These are phyloP conservation scores for Suaeda aralocaspica DNA, from an alignment of 148 eudicot genomes.

Conservation along the genomic window DNA sequence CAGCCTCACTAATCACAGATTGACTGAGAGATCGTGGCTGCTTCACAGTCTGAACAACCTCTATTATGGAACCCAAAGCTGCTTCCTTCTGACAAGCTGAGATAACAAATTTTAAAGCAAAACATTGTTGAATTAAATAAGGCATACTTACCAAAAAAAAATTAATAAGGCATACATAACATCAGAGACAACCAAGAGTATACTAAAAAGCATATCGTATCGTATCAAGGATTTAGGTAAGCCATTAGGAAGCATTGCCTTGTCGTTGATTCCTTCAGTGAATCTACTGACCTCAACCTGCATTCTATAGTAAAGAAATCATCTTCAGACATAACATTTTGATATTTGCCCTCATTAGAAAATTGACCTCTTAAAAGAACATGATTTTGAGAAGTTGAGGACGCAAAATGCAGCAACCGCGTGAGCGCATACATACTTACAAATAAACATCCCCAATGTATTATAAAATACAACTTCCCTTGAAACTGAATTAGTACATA, in stretches of 20 bases:
- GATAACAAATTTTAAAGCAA: conserved; percentile 20
- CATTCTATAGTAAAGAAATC: conserved; percentile 62
- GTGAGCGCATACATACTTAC: too few relatives aligned
- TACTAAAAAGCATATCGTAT: conserved; percentile 51
- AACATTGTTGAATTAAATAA: too few relatives aligned
- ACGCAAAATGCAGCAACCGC: too few relatives aligned
- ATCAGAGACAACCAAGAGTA: background rate
- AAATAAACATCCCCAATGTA: too few relatives aligned
- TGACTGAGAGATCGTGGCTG: conserved; percentile 54
- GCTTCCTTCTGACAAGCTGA: conserved; percentile 96
- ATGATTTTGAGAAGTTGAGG: too few relatives aligned
- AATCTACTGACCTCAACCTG: conserved; percentile 99
- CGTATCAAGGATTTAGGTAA: conserved; percentile 86
- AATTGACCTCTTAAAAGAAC: too few relatives aligned
- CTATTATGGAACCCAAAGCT: conserved; percentile 82
- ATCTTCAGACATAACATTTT: too few relatives aligned
- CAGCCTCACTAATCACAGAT: conserved; percentile 33
- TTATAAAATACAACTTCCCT: too few relatives aligned
- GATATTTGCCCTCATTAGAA: too few relatives aligned
- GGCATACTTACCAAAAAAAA: conserved; percentile 12
- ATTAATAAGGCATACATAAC: background rate
- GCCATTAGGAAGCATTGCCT: conserved; percentile 86
- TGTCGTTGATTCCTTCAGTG: conserved; percentile 86
- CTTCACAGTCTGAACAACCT: conserved; percentile 92
- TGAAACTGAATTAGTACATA: too few relatives aligned